These are phyloP conservation scores for Backusella westeae DNA, from an alignment of 192 early-diverging fungal species.

Conservation along the genomic window DNA sequence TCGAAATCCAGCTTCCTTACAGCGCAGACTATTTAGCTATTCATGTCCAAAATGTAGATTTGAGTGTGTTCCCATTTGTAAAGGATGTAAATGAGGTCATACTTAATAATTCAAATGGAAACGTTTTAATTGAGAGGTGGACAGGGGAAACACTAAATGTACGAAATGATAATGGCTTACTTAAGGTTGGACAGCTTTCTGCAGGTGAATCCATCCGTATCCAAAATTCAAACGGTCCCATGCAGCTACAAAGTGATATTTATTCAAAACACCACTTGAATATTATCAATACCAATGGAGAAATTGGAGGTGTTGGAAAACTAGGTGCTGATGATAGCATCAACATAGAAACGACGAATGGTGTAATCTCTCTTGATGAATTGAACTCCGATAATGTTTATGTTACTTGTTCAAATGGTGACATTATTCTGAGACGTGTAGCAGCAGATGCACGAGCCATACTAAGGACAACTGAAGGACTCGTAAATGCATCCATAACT, in stretches of 20 bases:
- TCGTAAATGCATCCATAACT: background rate
- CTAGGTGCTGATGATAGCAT: background rate
- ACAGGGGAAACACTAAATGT: background rate
- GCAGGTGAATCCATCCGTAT: conserved; percentile 1
- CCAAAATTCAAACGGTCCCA: background rate
- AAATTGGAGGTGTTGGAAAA: background rate
- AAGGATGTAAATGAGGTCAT: background rate
- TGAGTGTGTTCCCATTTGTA: background rate
- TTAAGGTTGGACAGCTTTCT: background rate
- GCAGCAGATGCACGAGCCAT: background rate
- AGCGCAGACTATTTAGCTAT: background rate
- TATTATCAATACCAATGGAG: background rate
- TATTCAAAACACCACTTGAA: background rate
- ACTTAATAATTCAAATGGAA: background rate
- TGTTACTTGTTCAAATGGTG: background rate
- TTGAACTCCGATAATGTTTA: background rate
- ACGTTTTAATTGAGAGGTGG: background rate
- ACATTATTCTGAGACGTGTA: background rate
- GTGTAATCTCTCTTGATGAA: background rate
- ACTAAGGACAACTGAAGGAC: background rate
- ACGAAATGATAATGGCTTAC: background rate
- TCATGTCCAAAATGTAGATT: background rate
- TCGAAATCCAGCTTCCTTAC: conserved; percentile 4
- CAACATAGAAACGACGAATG: background rate
- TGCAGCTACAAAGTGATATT: background rate